A percentile compares a stretch with the other conserved stretches of the same genome.
These are phyloP conservation scores for Pyrenophora seminiperda DNA, from an alignment of 2,329 filamentous ascomycete species.

Conservation along the genomic window DNA sequence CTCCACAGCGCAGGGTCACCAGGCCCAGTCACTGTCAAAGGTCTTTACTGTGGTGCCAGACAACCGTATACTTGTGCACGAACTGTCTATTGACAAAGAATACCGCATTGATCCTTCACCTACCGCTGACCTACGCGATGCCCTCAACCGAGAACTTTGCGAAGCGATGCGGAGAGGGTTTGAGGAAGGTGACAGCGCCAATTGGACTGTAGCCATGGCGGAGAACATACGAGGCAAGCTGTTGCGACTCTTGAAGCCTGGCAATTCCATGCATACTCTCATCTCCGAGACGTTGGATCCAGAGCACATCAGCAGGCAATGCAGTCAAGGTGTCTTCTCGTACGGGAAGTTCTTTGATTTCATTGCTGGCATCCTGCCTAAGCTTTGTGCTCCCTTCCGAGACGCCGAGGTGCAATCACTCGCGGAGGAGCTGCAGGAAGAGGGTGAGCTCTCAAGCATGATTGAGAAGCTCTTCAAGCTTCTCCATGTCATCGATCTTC, in stretches of 20 bases:
- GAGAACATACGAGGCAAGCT: constrained; percentile 74
- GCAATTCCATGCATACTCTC: constrained; percentile 73
- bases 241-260: constrained; percentile 70
- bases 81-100: constrained; percentile 78
- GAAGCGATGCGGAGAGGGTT: constrained; percentile 67
- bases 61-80: constrained; percentile 77
- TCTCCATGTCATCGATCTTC: constrained; percentile 74
- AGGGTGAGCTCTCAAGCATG: constrained; percentile 62
- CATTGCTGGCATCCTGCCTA: constrained; percentile 75
- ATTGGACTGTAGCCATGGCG: constrained; percentile 72
- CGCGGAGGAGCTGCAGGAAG: constrained; percentile 61
- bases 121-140: constrained; percentile 63
- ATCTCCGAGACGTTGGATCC: constrained; percentile 78
- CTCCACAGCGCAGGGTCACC: constrained; percentile 35
- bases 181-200: constrained; percentile 66
- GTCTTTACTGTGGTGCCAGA: constrained; percentile 68
- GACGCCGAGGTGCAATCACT: constrained; percentile 75
- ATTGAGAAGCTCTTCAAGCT: constrained; percentile 78
- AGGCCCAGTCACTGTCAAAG: constrained; percentile 55
- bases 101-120: constrained; percentile 69
- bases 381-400: constrained; percentile 80
- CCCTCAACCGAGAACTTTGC: constrained; percentile 64
- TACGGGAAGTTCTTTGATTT: constrained; percentile 80
- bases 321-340: constrained; percentile 73
- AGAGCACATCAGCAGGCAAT: constrained; percentile 71